These are phyloP conservation scores for Fraxinus sp. DNA, from an alignment of 305 asterid genomes.

Conservation along the genomic window DNA sequence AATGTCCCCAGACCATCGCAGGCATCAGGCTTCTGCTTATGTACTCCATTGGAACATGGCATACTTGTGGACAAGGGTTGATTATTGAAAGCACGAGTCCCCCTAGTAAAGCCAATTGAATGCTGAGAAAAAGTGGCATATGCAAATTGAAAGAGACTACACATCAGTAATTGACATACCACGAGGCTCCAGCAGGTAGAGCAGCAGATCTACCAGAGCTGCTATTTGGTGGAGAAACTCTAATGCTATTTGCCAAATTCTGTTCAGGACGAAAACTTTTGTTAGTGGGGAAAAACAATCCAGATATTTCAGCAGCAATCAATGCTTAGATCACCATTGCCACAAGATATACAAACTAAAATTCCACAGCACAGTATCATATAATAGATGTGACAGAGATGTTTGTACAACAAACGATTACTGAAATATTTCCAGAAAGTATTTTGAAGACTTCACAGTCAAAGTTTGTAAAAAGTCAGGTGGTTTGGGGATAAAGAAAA, in stretches of 20 bases:
- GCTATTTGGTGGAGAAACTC: slow-evolving; percentile 87
- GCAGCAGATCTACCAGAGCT: slow-evolving; percentile 83
- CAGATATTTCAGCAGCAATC: background rate
- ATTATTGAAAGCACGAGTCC: slow-evolving; percentile 60
- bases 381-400: slow-evolving; percentile 2
- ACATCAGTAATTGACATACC: slow-evolving; percentile 44
- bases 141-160: slow-evolving; percentile 17
- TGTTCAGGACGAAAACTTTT: slow-evolving; percentile 27
- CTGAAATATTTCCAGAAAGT: slow-evolving; percentile 5
- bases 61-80: slow-evolving; percentile 43
- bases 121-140: slow-evolving; percentile 19
- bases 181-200: slow-evolving; percentile 92
- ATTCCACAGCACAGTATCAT: background rate
- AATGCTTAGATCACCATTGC: background rate
- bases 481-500: slow-evolving; percentile 16
- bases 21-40: slow-evolving; percentile 44
- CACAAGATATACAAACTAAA: slow-evolving; percentile 9
- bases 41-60: slow-evolving; percentile 45
- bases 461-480: background rate
- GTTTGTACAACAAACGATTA: background rate
- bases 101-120: slow-evolving; percentile 54
- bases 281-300: background rate
- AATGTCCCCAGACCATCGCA: slow-evolving; percentile 36
- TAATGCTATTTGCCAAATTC: slow-evolving; percentile 43
- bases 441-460: background rate